Conservation (phyloP, 208 protist genomes). For the Trypanosoma melophagium region DNA sequence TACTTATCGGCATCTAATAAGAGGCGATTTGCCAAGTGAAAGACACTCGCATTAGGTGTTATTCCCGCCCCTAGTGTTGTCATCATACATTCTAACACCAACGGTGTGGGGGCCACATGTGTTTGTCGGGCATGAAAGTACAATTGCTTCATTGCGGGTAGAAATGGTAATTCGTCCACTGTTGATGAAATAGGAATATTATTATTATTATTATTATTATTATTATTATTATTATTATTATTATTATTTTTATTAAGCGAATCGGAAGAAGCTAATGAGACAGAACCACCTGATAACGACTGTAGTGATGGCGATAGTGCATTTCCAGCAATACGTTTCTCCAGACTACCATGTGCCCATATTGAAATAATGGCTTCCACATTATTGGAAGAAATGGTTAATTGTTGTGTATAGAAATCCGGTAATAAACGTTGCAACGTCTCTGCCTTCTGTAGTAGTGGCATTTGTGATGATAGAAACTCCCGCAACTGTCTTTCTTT, state of each 20-base stretch:
- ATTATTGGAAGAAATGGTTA: conserved; percentile 54
- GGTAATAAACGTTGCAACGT: conserved; percentile 48
- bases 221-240: not conserved
- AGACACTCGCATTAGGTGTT: conserved; percentile 32
- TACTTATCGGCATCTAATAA: conserved; percentile 79
- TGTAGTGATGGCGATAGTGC: not conserved
- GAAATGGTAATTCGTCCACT: conserved; percentile 47
- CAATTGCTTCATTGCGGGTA: conserved; percentile 65
- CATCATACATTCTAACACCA: conserved; percentile 80
- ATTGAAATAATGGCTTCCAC: conserved; percentile 67
- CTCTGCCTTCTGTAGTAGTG: conserved; percentile 48
- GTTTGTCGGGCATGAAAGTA: conserved; percentile 65
- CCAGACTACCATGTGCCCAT: conserved; percentile 61
- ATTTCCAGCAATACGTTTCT: conserved; percentile 38
- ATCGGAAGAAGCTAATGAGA: not conserved
- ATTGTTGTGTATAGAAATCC: conserved; percentile 44
- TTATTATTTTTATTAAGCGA: not conserved
- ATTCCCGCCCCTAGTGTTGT: conserved; percentile 42
- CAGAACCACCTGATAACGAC: not conserved
- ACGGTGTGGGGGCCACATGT: conserved; percentile 69
- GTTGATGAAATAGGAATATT: not conserved
- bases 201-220: not conserved
- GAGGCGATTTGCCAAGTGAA: conserved; percentile 74
- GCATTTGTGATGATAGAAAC: conserved; percentile 63
- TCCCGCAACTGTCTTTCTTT: conserved; percentile 73